phyloP scores from a whole-genome alignment of 805 yeast genomes.

The Millerozyma miso region DNA sequence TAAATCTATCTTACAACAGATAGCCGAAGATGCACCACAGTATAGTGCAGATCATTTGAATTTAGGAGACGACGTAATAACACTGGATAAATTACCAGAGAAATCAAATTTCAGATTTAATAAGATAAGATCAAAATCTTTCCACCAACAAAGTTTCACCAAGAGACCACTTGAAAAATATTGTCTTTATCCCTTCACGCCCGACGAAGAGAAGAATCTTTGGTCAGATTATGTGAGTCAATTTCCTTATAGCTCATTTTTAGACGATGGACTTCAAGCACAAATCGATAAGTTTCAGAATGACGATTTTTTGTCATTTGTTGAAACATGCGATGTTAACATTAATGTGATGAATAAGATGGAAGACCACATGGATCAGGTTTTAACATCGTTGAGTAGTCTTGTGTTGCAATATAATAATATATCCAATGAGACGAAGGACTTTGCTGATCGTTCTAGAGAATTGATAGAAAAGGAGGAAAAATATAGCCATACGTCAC shows the following conservation, averaged over 20 bases:
- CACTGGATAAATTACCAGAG: not conserved
- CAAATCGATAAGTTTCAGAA: slow-evolving; percentile 35
- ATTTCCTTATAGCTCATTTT: slow-evolving; percentile 39
- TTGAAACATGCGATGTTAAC: slow-evolving; percentile 27
- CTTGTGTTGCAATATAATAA: slow-evolving; percentile 51
- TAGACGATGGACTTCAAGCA: slow-evolving; percentile 37
- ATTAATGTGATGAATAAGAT: slow-evolving; percentile 27
- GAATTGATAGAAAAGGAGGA: slow-evolving; percentile 45
- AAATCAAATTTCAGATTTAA: not conserved
- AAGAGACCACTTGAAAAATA: not conserved
- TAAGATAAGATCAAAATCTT: slow-evolving; percentile 8
- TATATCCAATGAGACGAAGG: slow-evolving; percentile 59
- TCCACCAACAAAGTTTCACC: not conserved
- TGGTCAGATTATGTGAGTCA: slow-evolving; percentile 34
- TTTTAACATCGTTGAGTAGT: slow-evolving; percentile 43
- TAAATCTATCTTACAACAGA: slow-evolving; percentile 58
- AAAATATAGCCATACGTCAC: slow-evolving; percentile 37
- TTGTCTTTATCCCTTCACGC: slow-evolving; percentile 5
- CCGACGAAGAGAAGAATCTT: slow-evolving; percentile 11
- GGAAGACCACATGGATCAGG: slow-evolving; percentile 39
- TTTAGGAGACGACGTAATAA: slow-evolving; percentile 11
- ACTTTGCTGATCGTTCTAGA: slow-evolving; percentile 57
- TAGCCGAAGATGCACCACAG: slow-evolving; percentile 51
- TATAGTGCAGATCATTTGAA: slow-evolving; percentile 24
- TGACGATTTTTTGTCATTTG: slow-evolving; percentile 31